Conservation (phyloP, 1,284 basidiomycete genomes). For the Moesziomyces sp. region DNA sequence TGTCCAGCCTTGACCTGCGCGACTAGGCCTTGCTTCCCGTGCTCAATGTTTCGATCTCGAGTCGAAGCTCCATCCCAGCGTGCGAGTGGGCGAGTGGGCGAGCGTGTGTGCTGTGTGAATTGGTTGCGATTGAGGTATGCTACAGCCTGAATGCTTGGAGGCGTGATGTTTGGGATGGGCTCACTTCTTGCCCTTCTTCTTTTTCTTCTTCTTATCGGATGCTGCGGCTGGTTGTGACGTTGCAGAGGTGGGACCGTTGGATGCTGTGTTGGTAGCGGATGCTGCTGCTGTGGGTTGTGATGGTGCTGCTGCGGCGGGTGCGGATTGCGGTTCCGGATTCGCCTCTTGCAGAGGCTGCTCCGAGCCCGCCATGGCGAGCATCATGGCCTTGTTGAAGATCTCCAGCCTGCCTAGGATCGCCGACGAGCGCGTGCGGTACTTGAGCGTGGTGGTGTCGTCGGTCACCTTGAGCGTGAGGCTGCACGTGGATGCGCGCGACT, state of each 20-base stretch:
- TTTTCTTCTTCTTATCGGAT: constrained; percentile 51
- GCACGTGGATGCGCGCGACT: constrained; percentile 43
- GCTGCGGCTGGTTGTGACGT: constrained; percentile 11
- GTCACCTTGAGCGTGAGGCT: constrained; percentile 60
- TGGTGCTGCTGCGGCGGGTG: not conserved
- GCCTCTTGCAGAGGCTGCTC: constrained; percentile 27
- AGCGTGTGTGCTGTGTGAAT: not conserved
- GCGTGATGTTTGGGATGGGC: not conserved
- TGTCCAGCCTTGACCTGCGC: constrained; percentile 43
- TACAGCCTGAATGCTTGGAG: not conserved
- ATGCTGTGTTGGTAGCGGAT: constrained; percentile 2
- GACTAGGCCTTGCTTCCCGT: constrained; percentile 1
- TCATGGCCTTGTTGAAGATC: constrained; percentile 82
- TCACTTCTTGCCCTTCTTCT: constrained; percentile 50
- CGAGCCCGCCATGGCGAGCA: constrained; percentile 77
- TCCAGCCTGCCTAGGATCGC: constrained; percentile 95
- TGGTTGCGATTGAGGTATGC: too few relatives aligned
- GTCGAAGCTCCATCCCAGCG: not conserved
- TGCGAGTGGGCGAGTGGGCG: not conserved
- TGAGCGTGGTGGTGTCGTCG: constrained; percentile 71
- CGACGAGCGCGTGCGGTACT: constrained; percentile 91
- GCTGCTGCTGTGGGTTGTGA: constrained; percentile 6
- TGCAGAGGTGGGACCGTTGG: constrained; percentile 7
- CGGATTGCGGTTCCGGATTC: constrained; percentile 19
- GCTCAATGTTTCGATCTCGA: too few relatives aligned